phyloP scores from a whole-genome alignment of 768 basidiomycete species.

The Symmetrospora coprosmae region DNA sequence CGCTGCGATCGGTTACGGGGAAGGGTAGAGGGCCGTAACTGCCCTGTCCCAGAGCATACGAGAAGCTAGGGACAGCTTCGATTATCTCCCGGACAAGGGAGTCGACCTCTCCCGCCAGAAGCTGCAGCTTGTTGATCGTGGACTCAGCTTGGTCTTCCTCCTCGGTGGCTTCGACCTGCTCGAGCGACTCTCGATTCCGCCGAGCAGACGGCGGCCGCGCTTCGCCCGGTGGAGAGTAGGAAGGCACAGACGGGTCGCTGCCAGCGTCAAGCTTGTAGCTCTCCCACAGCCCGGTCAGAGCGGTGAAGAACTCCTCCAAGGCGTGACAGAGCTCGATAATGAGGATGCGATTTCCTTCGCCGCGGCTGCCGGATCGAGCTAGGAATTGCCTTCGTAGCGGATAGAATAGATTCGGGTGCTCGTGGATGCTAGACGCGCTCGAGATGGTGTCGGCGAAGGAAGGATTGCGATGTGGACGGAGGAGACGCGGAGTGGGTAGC shows the following conservation, averaged over 20 bases:
- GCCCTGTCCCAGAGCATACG: background rate
- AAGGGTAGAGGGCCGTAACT: conserved; percentile 18
- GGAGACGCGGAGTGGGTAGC: too few relatives aligned
- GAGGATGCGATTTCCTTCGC: conserved; percentile 8
- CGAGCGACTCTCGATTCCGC: too few relatives aligned
- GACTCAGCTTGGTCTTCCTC: too few relatives aligned
- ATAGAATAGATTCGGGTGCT: conserved; percentile 8
- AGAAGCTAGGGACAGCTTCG: conserved; percentile 21
- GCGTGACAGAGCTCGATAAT: conserved; percentile 15
- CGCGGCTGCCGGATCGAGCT: background rate
- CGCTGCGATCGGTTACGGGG: background rate
- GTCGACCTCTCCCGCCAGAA: conserved; percentile 18
- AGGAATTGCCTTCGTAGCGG: conserved; percentile 6
- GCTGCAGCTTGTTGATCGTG: too few relatives aligned
- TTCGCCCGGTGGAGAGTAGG: too few relatives aligned
- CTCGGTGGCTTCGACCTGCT: too few relatives aligned
- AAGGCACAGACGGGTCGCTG: too few relatives aligned
- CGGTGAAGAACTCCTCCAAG: conserved; percentile 4
- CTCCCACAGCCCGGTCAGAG: background rate
- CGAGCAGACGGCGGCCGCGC: too few relatives aligned
- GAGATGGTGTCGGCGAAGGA: too few relatives aligned
- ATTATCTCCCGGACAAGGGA: conserved; percentile 18
- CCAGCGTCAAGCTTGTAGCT: too few relatives aligned
- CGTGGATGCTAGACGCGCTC: too few relatives aligned
- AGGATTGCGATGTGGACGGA: too few relatives aligned